A percentile compares a stretch with the other conserved stretches of the same genome.
phyloP scores from a whole-genome alignment of 2,329 filamentous ascomycete species.

The Uncinocarpus reesii region DNA sequence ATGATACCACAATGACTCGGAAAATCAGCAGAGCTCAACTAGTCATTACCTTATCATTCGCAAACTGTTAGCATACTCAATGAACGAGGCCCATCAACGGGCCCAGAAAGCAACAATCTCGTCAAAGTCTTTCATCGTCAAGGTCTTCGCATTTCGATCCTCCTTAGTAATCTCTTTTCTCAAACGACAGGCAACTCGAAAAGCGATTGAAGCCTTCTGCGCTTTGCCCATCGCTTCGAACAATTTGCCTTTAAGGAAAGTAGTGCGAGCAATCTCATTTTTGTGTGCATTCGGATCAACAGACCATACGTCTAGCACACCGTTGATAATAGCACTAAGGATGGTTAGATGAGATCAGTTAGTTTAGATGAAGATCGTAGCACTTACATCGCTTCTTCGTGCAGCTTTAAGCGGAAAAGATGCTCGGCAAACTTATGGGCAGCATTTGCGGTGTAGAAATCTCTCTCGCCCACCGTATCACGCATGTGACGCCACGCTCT shows the following conservation, averaged over 20 bases:
- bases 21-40: too few species aligned
- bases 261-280: conserved; percentile 21
- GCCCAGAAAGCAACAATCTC: conserved; percentile 19
- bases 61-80: too few species aligned
- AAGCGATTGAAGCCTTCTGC: conserved; percentile 18
- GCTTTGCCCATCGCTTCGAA: conserved; percentile 16
- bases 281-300: conserved; percentile 16
- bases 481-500: conserved; percentile 19
- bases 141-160: conserved; percentile 16
- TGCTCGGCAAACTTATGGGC: conserved; percentile 23
- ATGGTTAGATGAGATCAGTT: conserved; percentile 2
- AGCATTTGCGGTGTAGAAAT: conserved; percentile 21
- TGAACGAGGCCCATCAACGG: conserved; percentile 13
- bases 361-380: neutral
- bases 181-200: conserved; percentile 18
- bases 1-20: too few species aligned
- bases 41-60: too few species aligned
- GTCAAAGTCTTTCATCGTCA: conserved; percentile 19
- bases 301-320: conserved; percentile 17
- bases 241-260: conserved; percentile 19
- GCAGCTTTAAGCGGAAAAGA: conserved; percentile 13
- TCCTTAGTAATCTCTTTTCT: conserved; percentile 20
- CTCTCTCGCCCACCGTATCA: conserved; percentile 21
- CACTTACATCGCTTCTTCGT: conserved; percentile 13
- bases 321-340: conserved; percentile 18